phyloP scores from a whole-genome alignment of 2,329 filamentous ascomycete species.

The Ambrosiella beaveri region DNA sequence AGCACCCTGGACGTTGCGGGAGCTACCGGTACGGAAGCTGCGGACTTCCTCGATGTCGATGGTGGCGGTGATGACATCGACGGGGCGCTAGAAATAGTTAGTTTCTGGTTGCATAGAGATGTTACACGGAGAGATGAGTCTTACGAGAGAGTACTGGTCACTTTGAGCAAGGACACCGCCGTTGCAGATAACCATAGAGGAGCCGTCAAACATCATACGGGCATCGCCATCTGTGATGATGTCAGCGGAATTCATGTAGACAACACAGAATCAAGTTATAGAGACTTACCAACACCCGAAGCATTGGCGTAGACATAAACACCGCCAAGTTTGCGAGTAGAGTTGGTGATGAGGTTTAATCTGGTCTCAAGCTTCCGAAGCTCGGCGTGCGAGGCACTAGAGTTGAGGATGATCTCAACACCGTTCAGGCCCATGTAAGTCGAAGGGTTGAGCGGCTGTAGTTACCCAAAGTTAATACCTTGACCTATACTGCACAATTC shows the following conservation, averaged over 20 bases:
- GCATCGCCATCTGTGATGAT: constrained; percentile 16
- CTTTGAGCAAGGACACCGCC: constrained; percentile 46
- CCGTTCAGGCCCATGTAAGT: constrained; percentile 48
- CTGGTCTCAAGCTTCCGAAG: constrained; percentile 48
- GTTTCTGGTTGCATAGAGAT: neutral
- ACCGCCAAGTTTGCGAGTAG: constrained; percentile 44
- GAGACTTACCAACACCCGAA: constrained; percentile 15
- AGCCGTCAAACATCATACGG: constrained; percentile 24
- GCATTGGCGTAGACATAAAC: constrained; percentile 32
- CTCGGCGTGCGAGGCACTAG: constrained; percentile 24
- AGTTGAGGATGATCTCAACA: constrained; percentile 24
- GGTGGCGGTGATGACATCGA: constrained; percentile 49
- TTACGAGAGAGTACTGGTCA: constrained; percentile 41
- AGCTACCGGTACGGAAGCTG: constrained; percentile 36
- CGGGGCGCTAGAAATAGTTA: constrained; percentile 26
- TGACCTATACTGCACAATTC: neutral
- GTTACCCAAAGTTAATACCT: too few relatives aligned
- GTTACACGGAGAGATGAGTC: constrained; percentile 19
- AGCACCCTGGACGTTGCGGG: constrained; percentile 41
- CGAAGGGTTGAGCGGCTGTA: constrained; percentile 24
- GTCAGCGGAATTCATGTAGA: constrained; percentile 3
- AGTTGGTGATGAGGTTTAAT: constrained; percentile 47
- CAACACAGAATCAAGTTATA: neutral
- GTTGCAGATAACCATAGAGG: constrained; percentile 27
- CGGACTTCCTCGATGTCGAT: constrained; percentile 57